These are phyloP conservation scores for Nicotiana knightiana DNA, from an alignment of 257 asterid genomes.

Conservation along the genomic window DNA sequence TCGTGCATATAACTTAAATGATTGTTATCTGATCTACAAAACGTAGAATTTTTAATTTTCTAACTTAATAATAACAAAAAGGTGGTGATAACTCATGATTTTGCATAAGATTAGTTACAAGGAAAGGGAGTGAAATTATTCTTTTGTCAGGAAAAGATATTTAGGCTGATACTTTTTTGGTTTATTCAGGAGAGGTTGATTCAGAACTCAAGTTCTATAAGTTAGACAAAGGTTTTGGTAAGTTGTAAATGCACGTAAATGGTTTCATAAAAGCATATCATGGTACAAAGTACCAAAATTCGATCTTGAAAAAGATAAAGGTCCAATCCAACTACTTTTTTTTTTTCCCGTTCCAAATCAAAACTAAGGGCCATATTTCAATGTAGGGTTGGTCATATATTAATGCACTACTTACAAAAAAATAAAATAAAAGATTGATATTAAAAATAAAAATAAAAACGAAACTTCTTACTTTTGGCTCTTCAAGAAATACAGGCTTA, in stretches of 20 bases:
- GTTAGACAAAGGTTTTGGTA: no score
- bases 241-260: no score
- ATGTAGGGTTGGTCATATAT: not conserved
- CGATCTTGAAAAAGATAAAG: not conserved
- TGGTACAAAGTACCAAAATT: no score
- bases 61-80: not conserved
- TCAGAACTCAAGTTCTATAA: no score
- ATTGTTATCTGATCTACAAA: not conserved
- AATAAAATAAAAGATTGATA: no score
- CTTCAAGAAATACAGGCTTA: not conserved
- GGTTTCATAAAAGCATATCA: no score
- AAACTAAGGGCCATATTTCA: not conserved
- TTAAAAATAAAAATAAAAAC: not conserved
- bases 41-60: not conserved
- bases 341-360: no score
- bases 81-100: not conserved
- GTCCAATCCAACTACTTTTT: not conserved
- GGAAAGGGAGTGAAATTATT: not conserved
- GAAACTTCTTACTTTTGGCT: not conserved
- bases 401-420: not conserved
- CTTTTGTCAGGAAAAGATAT: not conserved
- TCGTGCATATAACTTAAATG: not conserved
- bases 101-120: not conserved
- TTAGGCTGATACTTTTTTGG: no score
- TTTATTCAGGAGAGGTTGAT: no score